Evolutionary conservation across 768 basidiomycete genomes (phyloP).

Genomic region (Lactarius trivialis): DNA sequence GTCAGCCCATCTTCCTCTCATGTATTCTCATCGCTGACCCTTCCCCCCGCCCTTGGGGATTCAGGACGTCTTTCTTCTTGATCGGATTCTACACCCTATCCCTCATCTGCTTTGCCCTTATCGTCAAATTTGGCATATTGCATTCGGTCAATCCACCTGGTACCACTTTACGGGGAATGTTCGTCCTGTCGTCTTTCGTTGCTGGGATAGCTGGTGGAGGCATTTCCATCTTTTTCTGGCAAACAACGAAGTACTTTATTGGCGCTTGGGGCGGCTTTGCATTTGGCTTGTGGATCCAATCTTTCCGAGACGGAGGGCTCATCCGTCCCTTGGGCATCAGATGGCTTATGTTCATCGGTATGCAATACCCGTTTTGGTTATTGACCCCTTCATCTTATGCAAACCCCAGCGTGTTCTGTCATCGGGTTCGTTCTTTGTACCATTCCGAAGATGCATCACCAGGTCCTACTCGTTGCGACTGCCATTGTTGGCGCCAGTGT

Average conservation of each 20-base stretch:
- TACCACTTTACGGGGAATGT: constrained; percentile 78
- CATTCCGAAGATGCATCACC: constrained; percentile 81
- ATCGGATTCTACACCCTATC: constrained; percentile 87
- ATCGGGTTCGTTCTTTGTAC: constrained; percentile 79
- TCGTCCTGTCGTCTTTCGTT: constrained; percentile 74
- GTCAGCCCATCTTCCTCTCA: constrained; percentile 37
- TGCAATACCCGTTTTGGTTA: constrained; percentile 23
- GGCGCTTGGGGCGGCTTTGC: constrained; percentile 86
- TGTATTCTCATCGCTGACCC: constrained; percentile 22
- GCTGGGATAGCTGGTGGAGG: constrained; percentile 82
- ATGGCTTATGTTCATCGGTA: constrained; percentile 88
- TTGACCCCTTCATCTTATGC: constrained; percentile 24
- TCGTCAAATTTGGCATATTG: constrained; percentile 81
- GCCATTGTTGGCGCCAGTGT: constrained; percentile 87
- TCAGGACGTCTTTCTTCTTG: constrained; percentile 89
- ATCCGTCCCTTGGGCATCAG: constrained; percentile 70
- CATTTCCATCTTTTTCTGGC: constrained; percentile 89
- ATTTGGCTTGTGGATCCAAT: constrained; percentile 81
- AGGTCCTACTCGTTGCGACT: constrained; percentile 79
- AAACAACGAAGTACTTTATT: constrained; percentile 75
- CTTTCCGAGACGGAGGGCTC: constrained; percentile 74
- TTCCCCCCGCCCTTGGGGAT: constrained; percentile 9
- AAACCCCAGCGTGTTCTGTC: constrained; percentile 53
- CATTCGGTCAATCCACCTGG: constrained; percentile 78
- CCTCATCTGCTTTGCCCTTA: constrained; percentile 80